These are phyloP conservation scores for Acacia confusa DNA, from an alignment of 306 rosid genomes.

Conservation along the genomic window DNA sequence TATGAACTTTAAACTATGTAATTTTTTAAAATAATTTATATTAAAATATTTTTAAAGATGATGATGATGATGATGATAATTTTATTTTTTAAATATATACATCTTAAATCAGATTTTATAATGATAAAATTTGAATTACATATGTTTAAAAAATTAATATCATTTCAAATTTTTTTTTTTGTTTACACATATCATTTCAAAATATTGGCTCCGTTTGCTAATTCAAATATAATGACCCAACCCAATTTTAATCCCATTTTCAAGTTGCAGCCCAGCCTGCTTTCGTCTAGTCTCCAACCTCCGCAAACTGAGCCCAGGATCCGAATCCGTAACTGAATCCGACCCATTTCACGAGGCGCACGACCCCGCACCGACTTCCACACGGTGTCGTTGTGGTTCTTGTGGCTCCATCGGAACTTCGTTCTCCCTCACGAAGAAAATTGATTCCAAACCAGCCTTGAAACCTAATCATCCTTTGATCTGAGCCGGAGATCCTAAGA, in stretches of 20 bases:
- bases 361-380: neutral
- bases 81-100: too few species aligned
- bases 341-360: neutral
- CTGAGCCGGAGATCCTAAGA: neutral
- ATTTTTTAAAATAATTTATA: too few species aligned
- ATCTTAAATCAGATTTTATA: too few species aligned
- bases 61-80: too few species aligned
- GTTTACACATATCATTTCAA: neutral
- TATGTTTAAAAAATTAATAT: too few species aligned
- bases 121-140: neutral
- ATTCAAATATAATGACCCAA: neutral
- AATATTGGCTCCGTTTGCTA: neutral
- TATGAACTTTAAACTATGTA: neutral
- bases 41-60: too few species aligned
- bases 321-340: neutral
- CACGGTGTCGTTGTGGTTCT: neutral
- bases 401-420: neutral
- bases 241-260: neutral
- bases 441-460: neutral
- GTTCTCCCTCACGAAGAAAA: neutral
- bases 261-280: neutral
- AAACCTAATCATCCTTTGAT: constrained; percentile 3
- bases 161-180: too few species aligned
- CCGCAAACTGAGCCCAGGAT: neutral
- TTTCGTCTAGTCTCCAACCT: neutral